Conservation (phyloP, 1,139 yeast species). For the Tardiomyces digboiensis region DNA sequence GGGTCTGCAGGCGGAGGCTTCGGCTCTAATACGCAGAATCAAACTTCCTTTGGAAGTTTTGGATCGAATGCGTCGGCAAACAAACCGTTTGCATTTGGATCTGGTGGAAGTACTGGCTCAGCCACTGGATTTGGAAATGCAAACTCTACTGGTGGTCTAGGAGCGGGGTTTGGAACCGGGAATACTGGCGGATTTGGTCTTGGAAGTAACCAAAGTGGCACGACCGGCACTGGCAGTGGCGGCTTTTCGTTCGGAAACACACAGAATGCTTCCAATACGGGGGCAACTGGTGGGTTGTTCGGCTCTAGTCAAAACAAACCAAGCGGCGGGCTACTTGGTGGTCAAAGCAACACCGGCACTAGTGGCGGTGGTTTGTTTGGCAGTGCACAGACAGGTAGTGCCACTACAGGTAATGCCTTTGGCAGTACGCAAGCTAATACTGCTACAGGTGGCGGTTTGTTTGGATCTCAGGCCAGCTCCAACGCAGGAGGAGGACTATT, state of each 20-base stretch:
- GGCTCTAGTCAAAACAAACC: conserved; percentile 4
- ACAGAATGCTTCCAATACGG: not conserved
- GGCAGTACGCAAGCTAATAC: conserved; percentile 7
- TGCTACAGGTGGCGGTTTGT: conserved; percentile 4
- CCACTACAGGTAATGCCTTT: too few species aligned
- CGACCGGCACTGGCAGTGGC: not conserved
- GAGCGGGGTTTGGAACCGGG: not conserved
- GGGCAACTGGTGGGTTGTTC: not conserved
- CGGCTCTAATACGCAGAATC: too few species aligned
- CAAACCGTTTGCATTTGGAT: too few species aligned
- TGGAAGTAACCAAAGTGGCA: too few species aligned
- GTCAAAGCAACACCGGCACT: conserved; percentile 15
- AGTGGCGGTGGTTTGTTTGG: conserved; percentile 12
- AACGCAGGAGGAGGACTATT: conserved; percentile 11
- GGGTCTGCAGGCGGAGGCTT: too few species aligned
- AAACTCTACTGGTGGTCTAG: not conserved
- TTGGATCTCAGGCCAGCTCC: conserved; percentile 13
- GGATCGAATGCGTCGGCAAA: too few species aligned
- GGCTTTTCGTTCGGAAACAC: not conserved
- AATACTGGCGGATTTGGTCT: too few species aligned
- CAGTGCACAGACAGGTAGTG: too few species aligned
- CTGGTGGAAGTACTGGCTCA: too few species aligned
- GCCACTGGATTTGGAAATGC: not conserved
- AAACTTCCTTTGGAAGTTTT: too few species aligned
- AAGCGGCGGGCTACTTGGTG: conserved; percentile 3